Percentiles rank a stretch among this genome's conserved stretches.
Conservation (phyloP, 2,329 filamentous ascomycete species). For the Xylariaceae sp. region DNA sequence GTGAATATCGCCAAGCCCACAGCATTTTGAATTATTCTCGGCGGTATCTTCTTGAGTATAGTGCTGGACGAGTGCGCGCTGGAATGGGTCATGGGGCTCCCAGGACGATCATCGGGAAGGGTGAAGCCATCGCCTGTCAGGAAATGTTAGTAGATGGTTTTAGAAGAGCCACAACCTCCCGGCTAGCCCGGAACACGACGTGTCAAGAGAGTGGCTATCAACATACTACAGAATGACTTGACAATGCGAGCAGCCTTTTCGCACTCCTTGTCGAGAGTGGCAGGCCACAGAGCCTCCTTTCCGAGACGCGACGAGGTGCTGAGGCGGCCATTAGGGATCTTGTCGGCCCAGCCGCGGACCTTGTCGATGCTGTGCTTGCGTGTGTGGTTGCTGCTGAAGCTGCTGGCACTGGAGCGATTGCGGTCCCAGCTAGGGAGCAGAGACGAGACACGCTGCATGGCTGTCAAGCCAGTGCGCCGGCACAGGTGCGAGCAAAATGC, state of each 20-base stretch:
- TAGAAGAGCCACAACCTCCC: conserved; percentile 14
- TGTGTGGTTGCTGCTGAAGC: conserved; percentile 32
- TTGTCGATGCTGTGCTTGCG: conserved; percentile 32
- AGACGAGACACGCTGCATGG: conserved; percentile 45
- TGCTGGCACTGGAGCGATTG: conserved; percentile 31
- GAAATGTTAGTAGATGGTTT: conserved; percentile 12
- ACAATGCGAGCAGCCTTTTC: conserved; percentile 89
- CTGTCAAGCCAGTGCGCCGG: conserved; percentile 14
- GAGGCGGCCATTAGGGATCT: conserved; percentile 56
- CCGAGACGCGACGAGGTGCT: conserved; percentile 59
- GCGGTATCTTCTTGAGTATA: conserved; percentile 76
- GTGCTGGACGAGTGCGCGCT: conserved; percentile 48
- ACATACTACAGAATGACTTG: conserved; percentile 82
- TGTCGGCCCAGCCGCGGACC: conserved; percentile 43
- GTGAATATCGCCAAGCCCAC: conserved; percentile 92
- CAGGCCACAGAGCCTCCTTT: conserved; percentile 79
- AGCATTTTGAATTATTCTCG: conserved; percentile 80
- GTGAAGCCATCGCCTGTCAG: conserved; percentile 53
- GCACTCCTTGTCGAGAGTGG: conserved; percentile 79
- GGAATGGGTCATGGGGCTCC: conserved; percentile 28
- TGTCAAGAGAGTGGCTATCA: not conserved
- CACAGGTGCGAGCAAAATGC: conserved; percentile 6
- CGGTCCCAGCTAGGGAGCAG: conserved; percentile 39
- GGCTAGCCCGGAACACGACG: conserved; percentile 9
- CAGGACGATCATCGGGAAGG: conserved; percentile 38